Evolutionary conservation across 2,329 filamentous ascomycete genomes (phyloP).

Genomic region (Capronia epimyces): DNA sequence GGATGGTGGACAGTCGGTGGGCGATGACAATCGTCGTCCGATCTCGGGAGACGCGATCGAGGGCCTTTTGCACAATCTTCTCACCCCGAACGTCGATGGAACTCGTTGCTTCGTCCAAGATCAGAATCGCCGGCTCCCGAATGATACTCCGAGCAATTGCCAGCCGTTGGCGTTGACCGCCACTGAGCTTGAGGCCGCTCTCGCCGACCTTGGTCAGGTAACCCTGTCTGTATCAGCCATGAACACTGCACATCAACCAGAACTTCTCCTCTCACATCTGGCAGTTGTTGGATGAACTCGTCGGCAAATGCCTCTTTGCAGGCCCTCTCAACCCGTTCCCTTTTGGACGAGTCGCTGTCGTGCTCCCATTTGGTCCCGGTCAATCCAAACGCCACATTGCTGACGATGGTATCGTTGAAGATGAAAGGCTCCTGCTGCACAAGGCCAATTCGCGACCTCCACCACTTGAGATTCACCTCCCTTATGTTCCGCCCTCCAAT

Average conservation of each 20-base stretch:
- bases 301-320: conserved; percentile 64
- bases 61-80: conserved; percentile 50
- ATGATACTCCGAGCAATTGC: conserved; percentile 69
- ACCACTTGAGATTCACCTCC: conserved; percentile 58
- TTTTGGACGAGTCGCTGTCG: conserved; percentile 33
- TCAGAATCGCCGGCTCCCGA: conserved; percentile 59
- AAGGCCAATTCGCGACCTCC: conserved; percentile 54
- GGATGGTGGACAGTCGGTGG: conserved; percentile 65
- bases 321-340: conserved; percentile 53
- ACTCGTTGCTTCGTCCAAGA: conserved; percentile 72
- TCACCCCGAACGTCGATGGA: conserved; percentile 56
- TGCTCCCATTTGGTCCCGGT: conserved; percentile 36
- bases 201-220: conserved; percentile 74
- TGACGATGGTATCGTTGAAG: conserved; percentile 61
- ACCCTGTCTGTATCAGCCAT: conserved; percentile 40
- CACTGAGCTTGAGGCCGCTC: conserved; percentile 69
- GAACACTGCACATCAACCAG: not conserved
- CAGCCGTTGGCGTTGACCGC: conserved; percentile 80
- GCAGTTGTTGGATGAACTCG: conserved; percentile 62
- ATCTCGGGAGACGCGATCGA: conserved; percentile 51
- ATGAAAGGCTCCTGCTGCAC: conserved; percentile 65
- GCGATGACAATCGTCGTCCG: conserved; percentile 75
- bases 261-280: conserved; percentile 34
- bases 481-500: conserved; percentile 51
- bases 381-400: conserved; percentile 58